Percentiles rank a stretch among this genome's conserved stretches.
These are phyloP conservation scores for Cinchona pubescens DNA, from an alignment of 257 asterid species.

Conservation along the genomic window DNA sequence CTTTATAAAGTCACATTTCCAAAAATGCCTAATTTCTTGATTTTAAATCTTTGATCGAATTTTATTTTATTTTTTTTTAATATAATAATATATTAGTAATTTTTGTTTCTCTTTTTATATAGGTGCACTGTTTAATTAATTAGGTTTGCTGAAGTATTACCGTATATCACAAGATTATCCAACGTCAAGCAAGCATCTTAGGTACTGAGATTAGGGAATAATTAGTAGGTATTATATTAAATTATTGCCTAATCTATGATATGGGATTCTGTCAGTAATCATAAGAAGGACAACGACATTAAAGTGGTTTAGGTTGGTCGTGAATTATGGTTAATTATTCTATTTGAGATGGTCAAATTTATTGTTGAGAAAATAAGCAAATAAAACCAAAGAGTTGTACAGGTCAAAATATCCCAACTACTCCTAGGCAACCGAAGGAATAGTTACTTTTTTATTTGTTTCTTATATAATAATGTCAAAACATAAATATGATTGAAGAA, in stretches of 20 bases:
- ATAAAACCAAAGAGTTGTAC: background rate
- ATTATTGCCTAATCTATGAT: slow-evolving; percentile 22
- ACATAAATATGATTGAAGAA: background rate
- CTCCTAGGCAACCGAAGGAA: slow-evolving; percentile 18
- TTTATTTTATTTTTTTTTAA: no score
- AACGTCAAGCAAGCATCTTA: slow-evolving; percentile 27
- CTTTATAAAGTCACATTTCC: no score
- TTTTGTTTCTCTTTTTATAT: no score
- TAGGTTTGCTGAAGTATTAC: no score
- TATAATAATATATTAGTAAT: no score
- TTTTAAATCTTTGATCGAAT: no score
- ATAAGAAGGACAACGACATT: slow-evolving; percentile 1
- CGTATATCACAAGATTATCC: slow-evolving; percentile 14
- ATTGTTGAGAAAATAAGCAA: slow-evolving; percentile 33
- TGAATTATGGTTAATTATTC: background rate
- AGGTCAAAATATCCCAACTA: slow-evolving; percentile 23
- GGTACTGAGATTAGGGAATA: slow-evolving; percentile 26
- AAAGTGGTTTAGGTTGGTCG: background rate
- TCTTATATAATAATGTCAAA: background rate
- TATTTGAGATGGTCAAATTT: slow-evolving; percentile 5
- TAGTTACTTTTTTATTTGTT: background rate
- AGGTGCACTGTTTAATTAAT: no score
- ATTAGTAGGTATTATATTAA: slow-evolving; percentile 19
- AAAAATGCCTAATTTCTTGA: no score
- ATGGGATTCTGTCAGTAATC: slow-evolving; percentile 1